Percentiles rank a stretch among this genome's conserved stretches.
phyloP scores from a whole-genome alignment of 2,329 filamentous ascomycete genomes.

The Xylaria sp. region DNA sequence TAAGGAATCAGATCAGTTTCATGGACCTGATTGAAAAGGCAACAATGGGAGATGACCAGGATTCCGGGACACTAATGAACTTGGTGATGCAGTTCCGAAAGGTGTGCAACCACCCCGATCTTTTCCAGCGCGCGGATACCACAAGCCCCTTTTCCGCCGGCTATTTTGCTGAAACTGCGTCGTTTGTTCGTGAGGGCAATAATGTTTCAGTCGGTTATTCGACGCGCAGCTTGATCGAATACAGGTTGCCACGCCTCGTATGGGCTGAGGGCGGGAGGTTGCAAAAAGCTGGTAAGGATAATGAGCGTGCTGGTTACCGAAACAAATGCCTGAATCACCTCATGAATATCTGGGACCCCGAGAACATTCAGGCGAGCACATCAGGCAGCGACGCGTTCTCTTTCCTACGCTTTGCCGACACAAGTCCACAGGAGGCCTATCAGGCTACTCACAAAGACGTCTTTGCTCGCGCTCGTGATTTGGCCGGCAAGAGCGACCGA shows the following conservation, averaged over 20 bases:
- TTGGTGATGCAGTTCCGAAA: conserved; percentile 99
- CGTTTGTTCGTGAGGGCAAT: conserved; percentile 89
- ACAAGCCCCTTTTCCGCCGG: conserved; percentile 84
- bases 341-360: conserved; percentile 90
- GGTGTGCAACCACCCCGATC: conserved; percentile 97
- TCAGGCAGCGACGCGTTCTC: conserved; percentile 77
- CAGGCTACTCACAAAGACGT: conserved; percentile 74
- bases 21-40: conserved; percentile 99
- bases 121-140: conserved; percentile 95
- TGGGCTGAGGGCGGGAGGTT: conserved; percentile 84
- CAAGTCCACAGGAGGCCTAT: conserved; percentile 78
- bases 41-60: conserved; percentile 91
- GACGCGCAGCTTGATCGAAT: conserved; percentile 86
- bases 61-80: conserved; percentile 98
- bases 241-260: conserved; percentile 82
- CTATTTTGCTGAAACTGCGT: conserved; percentile 94
- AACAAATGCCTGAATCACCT: conserved; percentile 80
- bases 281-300: conserved; percentile 77
- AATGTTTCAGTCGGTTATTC: conserved; percentile 87
- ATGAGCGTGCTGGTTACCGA: conserved; percentile 80
- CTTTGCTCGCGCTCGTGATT: conserved; percentile 77
- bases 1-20: conserved; percentile 97
- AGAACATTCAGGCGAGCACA: conserved; percentile 76
- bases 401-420: conserved; percentile 88
- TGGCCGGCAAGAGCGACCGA: conserved; percentile 66